phyloP scores from a whole-genome alignment of 306 rosid genomes.

The Datisca glomerata region DNA sequence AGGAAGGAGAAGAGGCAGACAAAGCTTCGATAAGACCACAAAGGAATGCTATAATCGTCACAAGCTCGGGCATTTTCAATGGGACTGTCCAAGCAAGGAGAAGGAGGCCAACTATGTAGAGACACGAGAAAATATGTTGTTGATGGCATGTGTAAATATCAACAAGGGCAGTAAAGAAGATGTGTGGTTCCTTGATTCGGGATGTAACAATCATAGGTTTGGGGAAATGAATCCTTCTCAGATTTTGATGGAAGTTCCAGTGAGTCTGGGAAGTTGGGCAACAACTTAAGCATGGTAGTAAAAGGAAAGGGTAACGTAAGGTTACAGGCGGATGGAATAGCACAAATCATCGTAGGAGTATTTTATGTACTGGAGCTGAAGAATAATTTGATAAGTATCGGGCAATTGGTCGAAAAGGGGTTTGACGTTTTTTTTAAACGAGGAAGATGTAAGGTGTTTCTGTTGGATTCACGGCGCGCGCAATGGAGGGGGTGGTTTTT shows the following conservation, averaged over 20 bases:
- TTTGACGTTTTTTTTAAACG: too few species aligned
- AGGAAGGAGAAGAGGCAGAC: not conserved
- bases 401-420: too few species aligned
- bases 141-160: not conserved
- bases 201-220: constrained; percentile 3
- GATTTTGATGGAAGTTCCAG: not conserved
- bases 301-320: not conserved
- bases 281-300: not conserved
- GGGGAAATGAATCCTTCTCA: not conserved
- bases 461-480: too few species aligned
- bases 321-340: not conserved
- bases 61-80: not conserved
- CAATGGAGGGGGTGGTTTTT: too few species aligned
- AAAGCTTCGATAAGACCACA: not conserved
- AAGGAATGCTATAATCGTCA: not conserved
- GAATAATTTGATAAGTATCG: too few species aligned
- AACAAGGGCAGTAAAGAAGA: not conserved
- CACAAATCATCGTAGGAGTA: not conserved
- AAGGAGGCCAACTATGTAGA: not conserved
- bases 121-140: not conserved
- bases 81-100: not conserved
- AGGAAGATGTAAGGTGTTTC: too few species aligned
- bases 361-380: not conserved
- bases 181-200: not conserved
- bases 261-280: not conserved